Conservation (phyloP, 345 rosid genomes). For the Physaria fendleri region DNA sequence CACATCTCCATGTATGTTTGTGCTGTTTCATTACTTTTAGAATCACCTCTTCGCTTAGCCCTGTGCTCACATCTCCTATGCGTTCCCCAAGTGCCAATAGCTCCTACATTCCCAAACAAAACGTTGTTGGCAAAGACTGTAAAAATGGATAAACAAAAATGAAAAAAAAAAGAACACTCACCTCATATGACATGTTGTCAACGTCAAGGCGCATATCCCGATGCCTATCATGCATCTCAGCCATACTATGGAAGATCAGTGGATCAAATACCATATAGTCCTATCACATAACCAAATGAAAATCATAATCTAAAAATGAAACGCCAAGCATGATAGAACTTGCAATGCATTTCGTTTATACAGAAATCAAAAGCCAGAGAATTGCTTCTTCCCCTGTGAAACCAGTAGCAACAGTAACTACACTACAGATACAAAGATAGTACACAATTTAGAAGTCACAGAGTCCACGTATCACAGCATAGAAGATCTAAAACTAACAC, state of each 20-base stretch:
- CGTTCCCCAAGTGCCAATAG: constrained; percentile 81
- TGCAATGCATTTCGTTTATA: background rate
- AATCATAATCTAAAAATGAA: background rate
- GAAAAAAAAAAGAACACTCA: constrained; percentile 16
- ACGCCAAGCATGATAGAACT: background rate
- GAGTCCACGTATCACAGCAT: background rate
- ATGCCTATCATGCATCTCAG: constrained; percentile 81
- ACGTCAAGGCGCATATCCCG: constrained; percentile 93
- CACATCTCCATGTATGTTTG: constrained; percentile 83
- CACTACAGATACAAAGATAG: background rate
- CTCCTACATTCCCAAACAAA: constrained; percentile 38
- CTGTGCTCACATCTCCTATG: constrained; percentile 85
- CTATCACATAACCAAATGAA: constrained; percentile 32
- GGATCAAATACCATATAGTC: constrained; percentile 83
- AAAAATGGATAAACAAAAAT: background rate
- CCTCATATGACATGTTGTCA: constrained; percentile 98
- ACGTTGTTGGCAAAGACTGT: constrained; percentile 1
- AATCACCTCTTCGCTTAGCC: constrained; percentile 69
- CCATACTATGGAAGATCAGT: constrained; percentile 56
- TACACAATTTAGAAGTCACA: background rate
- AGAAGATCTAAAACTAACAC: constrained; percentile 16
- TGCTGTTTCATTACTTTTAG: constrained; percentile 47
- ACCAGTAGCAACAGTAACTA: background rate
- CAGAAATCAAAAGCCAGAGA: background rate
- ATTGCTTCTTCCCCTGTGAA: background rate